Evolutionary conservation across 805 yeast genomes (phyloP).

Genomic region (Isabelozyma heimii): DNA sequence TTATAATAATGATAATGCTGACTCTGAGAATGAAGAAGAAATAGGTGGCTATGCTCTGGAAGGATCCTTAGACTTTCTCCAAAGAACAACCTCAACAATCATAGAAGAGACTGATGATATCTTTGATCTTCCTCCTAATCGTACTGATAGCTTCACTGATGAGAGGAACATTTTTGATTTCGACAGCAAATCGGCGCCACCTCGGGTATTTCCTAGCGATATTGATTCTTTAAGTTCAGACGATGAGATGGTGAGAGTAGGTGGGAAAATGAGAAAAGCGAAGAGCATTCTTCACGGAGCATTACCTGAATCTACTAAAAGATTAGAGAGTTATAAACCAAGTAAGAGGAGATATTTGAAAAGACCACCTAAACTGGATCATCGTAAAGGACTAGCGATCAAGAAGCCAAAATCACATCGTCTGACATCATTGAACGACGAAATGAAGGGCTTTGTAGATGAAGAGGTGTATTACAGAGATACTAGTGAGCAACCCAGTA

Average conservation of each 20-base stretch:
- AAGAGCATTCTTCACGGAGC: constrained; percentile 33
- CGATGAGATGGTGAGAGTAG: constrained; percentile 16
- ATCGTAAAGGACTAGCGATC: constrained; percentile 37
- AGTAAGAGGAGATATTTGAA: constrained; percentile 3
- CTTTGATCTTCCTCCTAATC: background rate
- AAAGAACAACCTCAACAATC: background rate
- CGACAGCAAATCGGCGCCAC: background rate
- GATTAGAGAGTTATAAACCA: constrained; percentile 22
- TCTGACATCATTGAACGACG: constrained; percentile 3
- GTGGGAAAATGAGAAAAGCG: constrained; percentile 23
- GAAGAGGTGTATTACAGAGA: constrained; percentile 10
- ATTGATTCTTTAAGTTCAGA: background rate
- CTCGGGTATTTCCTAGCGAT: background rate
- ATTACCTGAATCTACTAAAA: constrained; percentile 39
- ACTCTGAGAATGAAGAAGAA: background rate
- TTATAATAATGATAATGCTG: background rate
- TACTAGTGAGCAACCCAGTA: background rate
- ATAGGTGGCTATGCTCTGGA: background rate
- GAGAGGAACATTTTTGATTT: background rate
- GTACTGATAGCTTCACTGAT: background rate
- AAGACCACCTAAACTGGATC: constrained; percentile 7
- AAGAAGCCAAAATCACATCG: constrained; percentile 13
- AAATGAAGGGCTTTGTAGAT: constrained; percentile 15
- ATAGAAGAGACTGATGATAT: background rate
- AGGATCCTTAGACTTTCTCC: background rate